Evolutionary conservation across 208 protist genomes (phyloP).

Genomic region (Acanthamoeba triangularis): DNA sequence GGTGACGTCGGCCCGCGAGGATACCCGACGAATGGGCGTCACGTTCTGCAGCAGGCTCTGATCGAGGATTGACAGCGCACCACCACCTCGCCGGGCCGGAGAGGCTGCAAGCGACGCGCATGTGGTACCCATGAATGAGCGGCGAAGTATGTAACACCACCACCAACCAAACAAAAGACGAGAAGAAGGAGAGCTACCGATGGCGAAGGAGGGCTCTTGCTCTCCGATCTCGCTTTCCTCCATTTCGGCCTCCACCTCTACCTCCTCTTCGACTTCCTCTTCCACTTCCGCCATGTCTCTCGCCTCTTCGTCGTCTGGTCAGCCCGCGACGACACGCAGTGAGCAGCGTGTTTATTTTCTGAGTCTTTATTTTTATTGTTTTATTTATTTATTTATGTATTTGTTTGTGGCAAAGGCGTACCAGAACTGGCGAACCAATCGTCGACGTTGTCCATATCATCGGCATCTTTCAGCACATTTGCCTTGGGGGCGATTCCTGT

Average conservation of each 20-base stretch:
- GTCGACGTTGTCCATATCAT: conserved; percentile 44
- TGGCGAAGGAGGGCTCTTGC: not conserved
- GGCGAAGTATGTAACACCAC: not conserved
- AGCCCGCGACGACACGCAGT: too few relatives aligned
- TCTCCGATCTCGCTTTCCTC: not conserved
- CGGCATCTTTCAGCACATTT: conserved; percentile 36
- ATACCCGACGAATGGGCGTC: not conserved
- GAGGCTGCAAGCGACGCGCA: not conserved
- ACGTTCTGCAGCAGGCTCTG: not conserved
- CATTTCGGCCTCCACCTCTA: not conserved
- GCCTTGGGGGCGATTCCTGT: conserved; percentile 24
- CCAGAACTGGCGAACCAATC: conserved; percentile 29
- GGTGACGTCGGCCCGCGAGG: not conserved
- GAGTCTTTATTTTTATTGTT: too few relatives aligned
- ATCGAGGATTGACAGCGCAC: not conserved
- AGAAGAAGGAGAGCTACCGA: not conserved
- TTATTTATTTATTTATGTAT: not conserved
- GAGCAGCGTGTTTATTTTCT: too few relatives aligned
- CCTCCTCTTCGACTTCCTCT: not conserved
- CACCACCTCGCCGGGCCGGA: not conserved
- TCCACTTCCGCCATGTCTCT: not conserved
- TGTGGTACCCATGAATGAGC: not conserved
- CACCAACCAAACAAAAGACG: not conserved
- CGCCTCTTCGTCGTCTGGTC: not conserved
- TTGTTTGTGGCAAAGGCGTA: not conserved